Evolutionary conservation across 2,329 filamentous ascomycete genomes (phyloP), one percentile per base, ranked within the genome.

Genomic region (Colletotrichum sp.): DNA sequence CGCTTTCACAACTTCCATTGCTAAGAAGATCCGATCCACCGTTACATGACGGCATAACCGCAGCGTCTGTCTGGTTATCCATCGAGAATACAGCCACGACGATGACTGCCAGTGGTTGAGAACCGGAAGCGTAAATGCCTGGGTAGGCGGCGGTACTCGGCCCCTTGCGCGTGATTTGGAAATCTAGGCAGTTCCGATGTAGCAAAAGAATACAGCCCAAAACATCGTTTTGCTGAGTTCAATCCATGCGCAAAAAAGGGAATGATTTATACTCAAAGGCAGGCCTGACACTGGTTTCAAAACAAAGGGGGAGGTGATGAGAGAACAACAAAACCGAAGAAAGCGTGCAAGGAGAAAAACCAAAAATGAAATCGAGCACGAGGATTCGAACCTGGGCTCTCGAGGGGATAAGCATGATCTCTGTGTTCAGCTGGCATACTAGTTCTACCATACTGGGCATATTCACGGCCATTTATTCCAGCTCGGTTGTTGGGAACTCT

Each of bases 81-180:
- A 48, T 48, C 43, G 43, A 4, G 18, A 21, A 48, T 48, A 48
- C 9, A 48, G 18, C 1, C 43, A 4, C 0, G 0, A 0, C 18
- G 18, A 48, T 21, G 39, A 48, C 18, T 0, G 3, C 18, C 1
- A 21, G 18, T 0, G 7, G 2, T n/a, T 3, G 3, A 48, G 6
- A n/a, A 6, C 5, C 18, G 18, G 0, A 48, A 48, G 0, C 18
- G 2, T 3, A 48, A 21, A 0, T 12, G 1, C 3, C 43, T n/a
- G 2, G 43, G 18, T 12, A 2, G 18, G 18, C 43, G 6, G 7
- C 6, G 43, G 0, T 12, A 13, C 6, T 21, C 43, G 10, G 3
- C 18, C 3, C 43, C 2, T 48, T 2, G 1, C 34, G 0, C 34
- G 16, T 43, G 36, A 43, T 43, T 43, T 43, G 1, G 36, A 0